Evolutionary conservation across 2,329 filamentous ascomycete genomes (phyloP).

Genomic region (Aspergillus fijiensis): DNA sequence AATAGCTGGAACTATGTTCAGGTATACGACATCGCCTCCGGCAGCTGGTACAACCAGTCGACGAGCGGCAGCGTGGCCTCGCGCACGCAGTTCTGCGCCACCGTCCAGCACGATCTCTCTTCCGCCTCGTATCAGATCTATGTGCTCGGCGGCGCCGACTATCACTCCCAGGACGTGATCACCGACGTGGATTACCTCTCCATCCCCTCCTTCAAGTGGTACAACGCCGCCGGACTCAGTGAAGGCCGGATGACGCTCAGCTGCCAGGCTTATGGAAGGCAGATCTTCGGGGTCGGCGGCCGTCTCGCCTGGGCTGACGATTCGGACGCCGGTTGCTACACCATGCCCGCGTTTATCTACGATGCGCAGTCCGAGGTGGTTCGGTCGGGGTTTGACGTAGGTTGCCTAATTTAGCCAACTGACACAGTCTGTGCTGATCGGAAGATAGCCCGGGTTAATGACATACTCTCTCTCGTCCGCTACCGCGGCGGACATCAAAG

Average conservation of each 20-base stretch:
- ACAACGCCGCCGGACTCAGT: slow-evolving; percentile 9
- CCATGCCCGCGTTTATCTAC: slow-evolving; percentile 15
- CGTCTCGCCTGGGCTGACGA: slow-evolving; percentile 12
- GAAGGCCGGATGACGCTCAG: slow-evolving; percentile 15
- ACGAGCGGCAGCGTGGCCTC: slow-evolving; percentile 14
- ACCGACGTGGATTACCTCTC: slow-evolving; percentile 19
- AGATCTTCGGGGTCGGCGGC: slow-evolving; percentile 18
- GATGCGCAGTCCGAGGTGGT: slow-evolving; percentile 15
- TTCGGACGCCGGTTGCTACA: slow-evolving; percentile 12
- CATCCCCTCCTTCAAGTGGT: slow-evolving; percentile 21
- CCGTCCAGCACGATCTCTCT: slow-evolving; percentile 13
- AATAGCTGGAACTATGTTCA: slow-evolving; percentile 17
- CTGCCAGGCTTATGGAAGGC: slow-evolving; percentile 14
- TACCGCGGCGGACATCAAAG: slow-evolving; percentile 9
- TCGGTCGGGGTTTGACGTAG: slow-evolving; percentile 11
- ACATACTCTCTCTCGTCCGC: slow-evolving; percentile 10
- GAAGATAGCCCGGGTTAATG: slow-evolving; percentile 7
- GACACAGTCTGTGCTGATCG: not conserved
- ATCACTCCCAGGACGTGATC: slow-evolving; percentile 4
- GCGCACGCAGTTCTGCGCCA: slow-evolving; percentile 19
- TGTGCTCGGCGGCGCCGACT: slow-evolving; percentile 15
- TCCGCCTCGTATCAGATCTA: slow-evolving; percentile 17
- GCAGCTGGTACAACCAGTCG: slow-evolving; percentile 20
- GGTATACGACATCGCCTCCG: slow-evolving; percentile 16
- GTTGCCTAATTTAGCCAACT: not conserved